Conservation (phyloP, 805 yeast species). For the Starmerella tilneyi region DNA sequence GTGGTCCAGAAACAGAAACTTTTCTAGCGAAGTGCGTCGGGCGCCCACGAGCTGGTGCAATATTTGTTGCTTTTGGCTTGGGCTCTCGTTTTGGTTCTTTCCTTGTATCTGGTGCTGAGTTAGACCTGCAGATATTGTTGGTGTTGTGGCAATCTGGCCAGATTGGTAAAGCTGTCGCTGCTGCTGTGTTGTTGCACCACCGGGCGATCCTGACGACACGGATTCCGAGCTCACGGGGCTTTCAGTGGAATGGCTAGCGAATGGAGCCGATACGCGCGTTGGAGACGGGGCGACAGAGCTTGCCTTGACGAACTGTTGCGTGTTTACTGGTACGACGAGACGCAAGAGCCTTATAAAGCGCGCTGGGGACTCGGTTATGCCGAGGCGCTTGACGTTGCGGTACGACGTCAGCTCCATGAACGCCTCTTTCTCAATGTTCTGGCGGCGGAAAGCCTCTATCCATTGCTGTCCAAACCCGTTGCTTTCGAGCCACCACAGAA, state of each 20-base stretch:
- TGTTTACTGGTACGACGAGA: slow-evolving; percentile 30
- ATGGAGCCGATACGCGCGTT: slow-evolving; percentile 5
- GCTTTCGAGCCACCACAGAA: slow-evolving; percentile 54
- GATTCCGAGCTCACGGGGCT: not conserved
- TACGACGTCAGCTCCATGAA: slow-evolving; percentile 62
- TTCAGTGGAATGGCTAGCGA: not conserved
- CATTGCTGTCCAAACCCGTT: slow-evolving; percentile 64
- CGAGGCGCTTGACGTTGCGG: slow-evolving; percentile 43
- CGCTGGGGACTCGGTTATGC: slow-evolving; percentile 41
- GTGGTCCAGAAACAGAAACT: slow-evolving; percentile 23
- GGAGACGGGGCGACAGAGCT: slow-evolving; percentile 6
- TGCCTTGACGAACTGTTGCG: not conserved
- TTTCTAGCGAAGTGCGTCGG: slow-evolving; percentile 23
- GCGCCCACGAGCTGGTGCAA: slow-evolving; percentile 16
- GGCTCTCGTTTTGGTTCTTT: not conserved
- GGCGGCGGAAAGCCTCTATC: slow-evolving; percentile 52
- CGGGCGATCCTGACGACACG: not conserved
- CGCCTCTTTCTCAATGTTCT: slow-evolving; percentile 49
- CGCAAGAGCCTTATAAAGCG: slow-evolving; percentile 48
- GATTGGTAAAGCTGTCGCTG: not conserved
- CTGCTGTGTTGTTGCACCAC: not conserved
- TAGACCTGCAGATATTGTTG: not conserved
- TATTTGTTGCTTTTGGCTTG: not conserved
- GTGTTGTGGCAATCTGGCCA: not conserved
- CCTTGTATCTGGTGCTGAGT: not conserved